Conservation (phyloP, 768 basidiomycete genomes). For the Naganishia vaughanmartiniae region DNA sequence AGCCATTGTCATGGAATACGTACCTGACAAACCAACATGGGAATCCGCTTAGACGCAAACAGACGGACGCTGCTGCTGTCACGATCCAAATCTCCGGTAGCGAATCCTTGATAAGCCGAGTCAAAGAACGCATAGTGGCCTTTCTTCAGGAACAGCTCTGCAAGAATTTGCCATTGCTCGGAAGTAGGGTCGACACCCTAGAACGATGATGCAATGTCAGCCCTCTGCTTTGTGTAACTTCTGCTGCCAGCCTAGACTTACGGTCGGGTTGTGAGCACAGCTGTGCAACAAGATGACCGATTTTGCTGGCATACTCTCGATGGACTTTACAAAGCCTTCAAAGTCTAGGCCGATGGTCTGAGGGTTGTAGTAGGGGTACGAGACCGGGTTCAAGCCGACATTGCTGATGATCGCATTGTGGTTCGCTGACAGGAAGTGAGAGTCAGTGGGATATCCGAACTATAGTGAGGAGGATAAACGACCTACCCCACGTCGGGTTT, state of each 20-base stretch:
- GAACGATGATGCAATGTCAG: neutral
- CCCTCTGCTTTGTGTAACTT: neutral
- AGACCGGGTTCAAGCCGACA: conserved; percentile 74
- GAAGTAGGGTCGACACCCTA: conserved; percentile 81
- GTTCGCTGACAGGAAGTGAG: conserved; percentile 57
- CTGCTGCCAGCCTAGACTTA: conserved; percentile 1
- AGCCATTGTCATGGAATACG: neutral
- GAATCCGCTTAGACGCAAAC: conserved; percentile 34
- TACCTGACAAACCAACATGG: conserved; percentile 39
- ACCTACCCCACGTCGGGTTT: conserved; percentile 88
- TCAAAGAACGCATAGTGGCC: conserved; percentile 90
- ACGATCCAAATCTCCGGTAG: conserved; percentile 66
- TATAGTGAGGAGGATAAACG: neutral
- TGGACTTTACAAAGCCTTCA: conserved; percentile 61
- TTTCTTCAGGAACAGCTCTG: conserved; percentile 67
- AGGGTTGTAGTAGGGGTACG: conserved; percentile 87
- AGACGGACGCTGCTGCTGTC: conserved; percentile 36
- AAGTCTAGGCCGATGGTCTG: conserved; percentile 84
- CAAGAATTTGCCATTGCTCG: conserved; percentile 80
- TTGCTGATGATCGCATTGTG: conserved; percentile 86
- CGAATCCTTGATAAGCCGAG: conserved; percentile 95
- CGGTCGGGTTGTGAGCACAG: conserved; percentile 92
- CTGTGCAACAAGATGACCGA: conserved; percentile 87
- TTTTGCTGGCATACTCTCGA: conserved; percentile 64
- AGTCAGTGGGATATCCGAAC: neutral